Evolutionary conservation across 176 grass and related monocot genomes (phyloP), one percentile per base, ranked within the genome.

Genomic region (Oryza longistaminata): DNA sequence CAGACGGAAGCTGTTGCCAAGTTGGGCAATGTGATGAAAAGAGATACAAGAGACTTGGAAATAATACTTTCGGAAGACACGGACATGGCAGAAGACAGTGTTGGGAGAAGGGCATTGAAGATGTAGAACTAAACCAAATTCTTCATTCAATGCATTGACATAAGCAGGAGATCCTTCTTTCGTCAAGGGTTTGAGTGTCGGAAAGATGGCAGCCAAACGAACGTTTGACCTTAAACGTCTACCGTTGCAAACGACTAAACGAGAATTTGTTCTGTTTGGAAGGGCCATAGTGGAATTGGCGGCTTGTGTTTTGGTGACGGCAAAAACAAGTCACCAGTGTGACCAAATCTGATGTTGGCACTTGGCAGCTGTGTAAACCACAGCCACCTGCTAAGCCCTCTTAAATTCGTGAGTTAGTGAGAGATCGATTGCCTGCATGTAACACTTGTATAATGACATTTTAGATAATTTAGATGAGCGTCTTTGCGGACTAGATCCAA

Each of bases 1-100:
- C 93, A 99, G 86, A 99, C 91, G 0, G 91, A 94, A 77, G 96
- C 93, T n/a, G 89, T 99, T 92, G 91, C 88, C 4, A 96, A 89
- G 78, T 85, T 99, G 78, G 93, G 93, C 16, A 92, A 88, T 89
- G 96, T 99, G 52, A 66, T 99, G 64, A 99, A 99, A 88, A 95
- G 91, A 80, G 93, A 99, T 82, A 88, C 90, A 29, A 89, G 93
- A 40, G 96, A 99, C 52, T 45, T 92, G 72, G 93, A 94, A 82
- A 99, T 99, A 65, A 89, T 99, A 65, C 88, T 88, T 82, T 91
- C 84, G 27, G 91, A 94, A 66, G 84, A 85, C 64, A 89, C 17
- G 0, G 91, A 94, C 40, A 78, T 83, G 86, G 75, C 17, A 17
- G 88, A 94, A 86, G 92, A 86, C 31, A 43, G 65, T 55, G n/a